phyloP scores from a whole-genome alignment of 2,329 filamentous ascomycete genomes.

The Cryphonectria nitschkei region DNA sequence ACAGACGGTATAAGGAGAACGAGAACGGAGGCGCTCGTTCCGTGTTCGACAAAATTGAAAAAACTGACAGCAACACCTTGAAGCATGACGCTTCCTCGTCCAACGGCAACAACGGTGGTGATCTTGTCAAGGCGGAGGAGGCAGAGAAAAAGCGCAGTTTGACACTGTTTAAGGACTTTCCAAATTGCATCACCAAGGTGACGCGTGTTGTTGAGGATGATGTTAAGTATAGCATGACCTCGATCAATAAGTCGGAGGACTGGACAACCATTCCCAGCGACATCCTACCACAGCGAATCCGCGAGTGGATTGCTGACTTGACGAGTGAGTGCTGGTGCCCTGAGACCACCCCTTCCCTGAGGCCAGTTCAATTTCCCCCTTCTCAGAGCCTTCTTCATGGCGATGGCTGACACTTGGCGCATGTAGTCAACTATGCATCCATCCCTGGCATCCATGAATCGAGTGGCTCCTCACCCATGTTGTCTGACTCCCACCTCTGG shows the following conservation, averaged over 20 bases:
- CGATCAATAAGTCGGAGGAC: neutral
- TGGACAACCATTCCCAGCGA: constrained; percentile 10
- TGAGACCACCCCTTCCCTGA: too few species aligned
- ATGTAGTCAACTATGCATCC: constrained; percentile 2
- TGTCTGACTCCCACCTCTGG: constrained; percentile 17
- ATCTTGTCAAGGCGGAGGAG: neutral
- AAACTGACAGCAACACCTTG: neutral
- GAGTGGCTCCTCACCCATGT: neutral
- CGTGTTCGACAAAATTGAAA: neutral
- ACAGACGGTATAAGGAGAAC: constrained; percentile 2
- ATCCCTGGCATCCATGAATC: neutral
- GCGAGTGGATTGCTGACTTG: constrained; percentile 17
- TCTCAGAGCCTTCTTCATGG: neutral
- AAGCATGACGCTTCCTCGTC: neutral
- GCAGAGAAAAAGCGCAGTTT: constrained; percentile 4
- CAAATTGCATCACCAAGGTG: constrained; percentile 15
- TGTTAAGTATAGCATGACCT: constrained; percentile 7
- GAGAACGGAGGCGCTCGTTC: neutral
- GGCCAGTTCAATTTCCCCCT: too few species aligned
- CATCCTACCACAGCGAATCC: constrained; percentile 9
- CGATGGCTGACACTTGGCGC: neutral
- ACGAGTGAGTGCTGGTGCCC: constrained; percentile 9
- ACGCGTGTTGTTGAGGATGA: neutral
- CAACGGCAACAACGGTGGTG: neutral
- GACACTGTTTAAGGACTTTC: constrained; percentile 19